phyloP scores from a whole-genome alignment of 495 filamentous ascomycete genomes.

The Penicillium daleae region DNA sequence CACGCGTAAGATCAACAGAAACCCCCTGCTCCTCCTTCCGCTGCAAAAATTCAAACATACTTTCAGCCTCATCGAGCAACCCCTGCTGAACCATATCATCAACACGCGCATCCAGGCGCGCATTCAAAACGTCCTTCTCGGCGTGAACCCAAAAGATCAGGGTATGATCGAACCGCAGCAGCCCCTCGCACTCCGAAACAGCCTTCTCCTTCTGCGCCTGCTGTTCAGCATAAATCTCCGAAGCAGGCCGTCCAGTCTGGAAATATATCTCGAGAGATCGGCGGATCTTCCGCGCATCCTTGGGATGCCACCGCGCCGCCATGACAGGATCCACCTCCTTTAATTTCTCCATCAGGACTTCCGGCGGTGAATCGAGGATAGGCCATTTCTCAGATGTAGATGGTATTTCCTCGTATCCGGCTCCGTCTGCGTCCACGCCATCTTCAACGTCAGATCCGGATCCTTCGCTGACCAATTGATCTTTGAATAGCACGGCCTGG shows the following conservation, averaged over 20 bases:
- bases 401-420: constrained; percentile 20
- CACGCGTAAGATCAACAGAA: constrained; percentile 68
- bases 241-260: constrained; percentile 75
- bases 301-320: constrained; percentile 92
- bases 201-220: constrained; percentile 33
- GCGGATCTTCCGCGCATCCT: constrained; percentile 85
- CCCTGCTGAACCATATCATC: constrained; percentile 80
- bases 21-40: constrained; percentile 51
- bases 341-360: constrained; percentile 71
- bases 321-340: constrained; percentile 83
- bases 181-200: constrained; percentile 29
- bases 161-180: constrained; percentile 55
- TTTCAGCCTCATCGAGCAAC: constrained; percentile 68
- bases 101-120: constrained; percentile 75
- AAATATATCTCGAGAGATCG: constrained; percentile 90
- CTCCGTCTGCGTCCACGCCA: constrained; percentile 23
- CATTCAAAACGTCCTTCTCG: constrained; percentile 62
- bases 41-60: constrained; percentile 59
- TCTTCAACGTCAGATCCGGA: constrained; percentile 29
- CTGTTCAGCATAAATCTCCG: constrained; percentile 87
- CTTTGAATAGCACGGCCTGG: constrained; percentile 80
- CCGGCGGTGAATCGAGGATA: constrained; percentile 70
- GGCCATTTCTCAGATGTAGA: constrained; percentile 56
- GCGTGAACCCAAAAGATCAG: constrained; percentile 90
- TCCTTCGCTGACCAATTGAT: constrained; percentile 57